These are phyloP conservation scores for Ormosia emarginata DNA, from an alignment of 306 rosid genomes.

Conservation along the genomic window DNA sequence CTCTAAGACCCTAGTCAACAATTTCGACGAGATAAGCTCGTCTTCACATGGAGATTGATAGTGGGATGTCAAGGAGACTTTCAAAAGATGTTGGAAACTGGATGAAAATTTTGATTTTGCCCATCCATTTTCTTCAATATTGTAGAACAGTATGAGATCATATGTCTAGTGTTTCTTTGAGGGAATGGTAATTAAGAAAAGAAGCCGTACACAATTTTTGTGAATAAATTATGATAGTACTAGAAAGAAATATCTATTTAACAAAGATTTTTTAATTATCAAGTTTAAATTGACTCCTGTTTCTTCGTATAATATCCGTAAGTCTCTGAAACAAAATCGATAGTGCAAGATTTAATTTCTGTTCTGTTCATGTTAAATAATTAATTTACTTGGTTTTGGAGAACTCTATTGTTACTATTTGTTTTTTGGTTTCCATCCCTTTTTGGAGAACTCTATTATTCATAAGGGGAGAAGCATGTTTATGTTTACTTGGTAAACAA, in stretches of 20 bases:
- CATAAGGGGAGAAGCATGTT: not conserved
- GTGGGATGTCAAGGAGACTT: no score
- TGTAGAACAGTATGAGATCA: not conserved
- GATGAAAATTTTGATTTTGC: not conserved
- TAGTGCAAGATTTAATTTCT: no score
- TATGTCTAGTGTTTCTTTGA: not conserved
- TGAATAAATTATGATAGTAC: conserved; percentile 1
- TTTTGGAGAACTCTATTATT: no score
- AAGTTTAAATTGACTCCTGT: not conserved
- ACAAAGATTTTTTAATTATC: not conserved
- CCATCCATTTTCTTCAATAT: conserved; percentile 9
- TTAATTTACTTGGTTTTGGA: not conserved
- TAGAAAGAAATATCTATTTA: not conserved
- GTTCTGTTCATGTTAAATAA: no score
- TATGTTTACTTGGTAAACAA: not conserved
- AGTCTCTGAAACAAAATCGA: not conserved
- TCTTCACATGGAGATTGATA: not conserved
- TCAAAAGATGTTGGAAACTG: not conserved
- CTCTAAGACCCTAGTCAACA: conserved; percentile 27
- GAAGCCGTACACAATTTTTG: not conserved
- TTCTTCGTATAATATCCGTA: not conserved
- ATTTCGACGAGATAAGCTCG: not conserved
- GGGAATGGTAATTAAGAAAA: not conserved
- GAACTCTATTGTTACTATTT: not conserved
- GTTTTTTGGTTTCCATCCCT: no score